Base-by-base conservation (phyloP, 768 basidiomycete genomes). In the Scleroderma bovista region DNA sequence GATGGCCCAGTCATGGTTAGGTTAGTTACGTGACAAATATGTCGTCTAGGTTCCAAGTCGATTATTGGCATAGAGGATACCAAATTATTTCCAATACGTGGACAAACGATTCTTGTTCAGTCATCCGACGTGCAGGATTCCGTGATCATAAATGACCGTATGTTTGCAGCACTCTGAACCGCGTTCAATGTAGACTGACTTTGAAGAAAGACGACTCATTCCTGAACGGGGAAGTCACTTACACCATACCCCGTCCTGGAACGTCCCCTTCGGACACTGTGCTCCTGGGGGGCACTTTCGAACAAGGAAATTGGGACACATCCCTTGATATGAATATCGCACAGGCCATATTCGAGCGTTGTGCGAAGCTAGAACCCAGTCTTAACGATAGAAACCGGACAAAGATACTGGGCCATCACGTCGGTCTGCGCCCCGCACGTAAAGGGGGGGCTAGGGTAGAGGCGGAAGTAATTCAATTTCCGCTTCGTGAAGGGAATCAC, bases 31-130 rank as follows among this genome's bases (percentile, higher is more conserved):
- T 50, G 46, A 17, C 33, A 23, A 32, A 17, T 37, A 16, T 32
- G 12, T 20, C 26, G 31, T 36, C 11, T 45, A 77, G 86, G 86
- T 3, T 81, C 91, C 9, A 75, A 80, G 44, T 81, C 80, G 29
- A 73, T 95, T 38, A 79, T 87, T 12, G 93, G 92, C 6, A 81
- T 94, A 2, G 84, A 93, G 59, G 93, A 96, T 64, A 73, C 74
- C 50, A 71, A 69, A 20, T 69, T 93, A 20, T 81, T 79, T 61
- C 90, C 93, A 1, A 77, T 93, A 54, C 75, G 91, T 39, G 93
- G 93, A 8, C 93, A 95, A 68, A 85, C 88, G 0, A 81, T 93
- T 9, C 64, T 93, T 16, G 73, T 94, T 19, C 67, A 78, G 34
- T 87, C 88, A 2, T 84, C 88, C 0, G 75, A 77, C 69, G 70